A percentile compares a stretch with the other conserved stretches of the same genome.
These are phyloP conservation scores for Mariannaea sp. DNA, from an alignment of 2,329 filamentous ascomycete species.

Conservation along the genomic window DNA sequence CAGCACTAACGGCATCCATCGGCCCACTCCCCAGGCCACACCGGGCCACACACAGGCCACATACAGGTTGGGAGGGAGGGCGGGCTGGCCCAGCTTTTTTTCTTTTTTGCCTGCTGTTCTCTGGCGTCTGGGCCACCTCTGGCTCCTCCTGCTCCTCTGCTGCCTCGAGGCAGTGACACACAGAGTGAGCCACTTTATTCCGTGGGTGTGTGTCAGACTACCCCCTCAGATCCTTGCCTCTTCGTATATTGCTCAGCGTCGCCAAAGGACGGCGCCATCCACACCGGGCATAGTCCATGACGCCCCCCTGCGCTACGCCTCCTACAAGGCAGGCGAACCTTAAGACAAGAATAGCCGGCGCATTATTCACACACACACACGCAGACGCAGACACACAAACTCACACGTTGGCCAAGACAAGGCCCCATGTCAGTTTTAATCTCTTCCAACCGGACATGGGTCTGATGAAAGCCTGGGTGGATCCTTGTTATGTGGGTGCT, in stretches of 20 bases:
- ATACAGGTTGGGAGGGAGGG: too few relatives aligned
- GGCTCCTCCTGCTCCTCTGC: too few relatives aligned
- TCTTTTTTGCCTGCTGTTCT: conserved; percentile 10
- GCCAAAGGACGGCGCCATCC: conserved; percentile 1
- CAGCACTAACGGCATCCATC: conserved; percentile 42
- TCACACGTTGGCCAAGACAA: conserved; percentile 43
- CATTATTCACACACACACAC: too few relatives aligned
- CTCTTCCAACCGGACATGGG: conserved; percentile 40
- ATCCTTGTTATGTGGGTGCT: conserved; percentile 40
- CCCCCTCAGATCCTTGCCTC: conserved; percentile 46
- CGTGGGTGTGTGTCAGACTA: conserved; percentile 51
- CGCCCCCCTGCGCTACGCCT: conserved; percentile 15
- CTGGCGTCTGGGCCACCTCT: background rate
- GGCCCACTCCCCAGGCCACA: conserved; percentile 33
- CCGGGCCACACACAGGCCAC: too few relatives aligned
- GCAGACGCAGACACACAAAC: too few relatives aligned
- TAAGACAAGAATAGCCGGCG: conserved; percentile 53
- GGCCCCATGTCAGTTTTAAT: conserved; percentile 45
- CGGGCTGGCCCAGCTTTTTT: too few relatives aligned
- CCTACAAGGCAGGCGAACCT: conserved; percentile 41
- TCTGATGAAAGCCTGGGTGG: conserved; percentile 42
- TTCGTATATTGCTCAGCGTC: conserved; percentile 56
- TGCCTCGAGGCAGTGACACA: conserved; percentile 28
- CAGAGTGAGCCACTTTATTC: conserved; percentile 49
- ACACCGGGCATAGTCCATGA: background rate